A percentile compares a stretch with the other conserved stretches of the same genome.
These are phyloP conservation scores for Zizania palustris DNA, from an alignment of 202 grass and related monocot genomes.

Conservation along the genomic window DNA sequence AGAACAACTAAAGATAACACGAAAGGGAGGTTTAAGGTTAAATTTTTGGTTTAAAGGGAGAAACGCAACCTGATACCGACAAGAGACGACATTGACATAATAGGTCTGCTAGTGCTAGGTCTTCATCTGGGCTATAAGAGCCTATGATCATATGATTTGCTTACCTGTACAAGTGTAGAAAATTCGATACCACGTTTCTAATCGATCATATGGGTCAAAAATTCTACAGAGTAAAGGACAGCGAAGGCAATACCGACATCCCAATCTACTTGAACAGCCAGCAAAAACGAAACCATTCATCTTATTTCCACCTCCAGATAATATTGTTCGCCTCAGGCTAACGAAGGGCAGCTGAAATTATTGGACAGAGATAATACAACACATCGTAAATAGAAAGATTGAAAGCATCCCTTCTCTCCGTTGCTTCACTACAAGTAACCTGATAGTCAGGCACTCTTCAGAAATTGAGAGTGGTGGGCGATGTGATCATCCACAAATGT, in stretches of 20 bases:
- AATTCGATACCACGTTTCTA: background rate
- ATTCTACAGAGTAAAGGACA: constrained; percentile 6
- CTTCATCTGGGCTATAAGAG: background rate
- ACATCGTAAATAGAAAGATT: background rate
- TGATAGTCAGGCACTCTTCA: constrained; percentile 41
- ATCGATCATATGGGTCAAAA: constrained; percentile 14
- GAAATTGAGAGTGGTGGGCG: constrained; percentile 74
- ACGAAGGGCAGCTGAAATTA: background rate
- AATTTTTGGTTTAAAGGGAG: background rate
- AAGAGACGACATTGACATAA: background rate
- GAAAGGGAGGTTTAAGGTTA: background rate
- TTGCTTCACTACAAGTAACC: background rate
- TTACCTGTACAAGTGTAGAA: background rate
- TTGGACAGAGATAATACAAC: background rate
- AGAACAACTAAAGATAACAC: background rate
- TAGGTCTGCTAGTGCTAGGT: background rate
- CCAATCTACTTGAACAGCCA: background rate
- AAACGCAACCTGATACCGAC: background rate
- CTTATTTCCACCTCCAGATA: constrained; percentile 34
- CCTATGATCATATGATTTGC: background rate
- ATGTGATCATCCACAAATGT: constrained; percentile 90
- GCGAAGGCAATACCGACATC: background rate
- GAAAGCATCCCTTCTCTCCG: background rate
- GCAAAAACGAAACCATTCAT: constrained; percentile 5
- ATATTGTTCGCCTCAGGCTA: constrained; percentile 30